Evolutionary conservation across 2,329 filamentous ascomycete genomes (phyloP).

Genomic region (Talaromyces sp.): DNA sequence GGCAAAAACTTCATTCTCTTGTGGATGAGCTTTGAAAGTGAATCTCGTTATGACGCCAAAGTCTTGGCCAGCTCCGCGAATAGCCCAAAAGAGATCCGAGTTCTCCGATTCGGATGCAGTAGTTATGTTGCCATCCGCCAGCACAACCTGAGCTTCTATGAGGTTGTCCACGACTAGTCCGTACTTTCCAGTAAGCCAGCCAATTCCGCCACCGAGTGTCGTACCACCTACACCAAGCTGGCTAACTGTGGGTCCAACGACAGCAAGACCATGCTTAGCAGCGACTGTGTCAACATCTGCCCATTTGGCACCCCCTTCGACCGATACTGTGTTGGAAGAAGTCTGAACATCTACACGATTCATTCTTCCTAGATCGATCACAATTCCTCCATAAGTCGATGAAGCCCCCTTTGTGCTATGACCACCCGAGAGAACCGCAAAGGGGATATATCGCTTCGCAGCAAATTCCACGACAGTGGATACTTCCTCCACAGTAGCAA

Average conservation of each 20-base stretch:
- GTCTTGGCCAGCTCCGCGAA: constrained; percentile 37
- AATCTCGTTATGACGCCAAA: constrained; percentile 42
- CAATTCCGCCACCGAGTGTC: constrained; percentile 40
- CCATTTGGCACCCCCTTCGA: constrained; percentile 57
- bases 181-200: constrained; percentile 48
- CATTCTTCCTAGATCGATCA: constrained; percentile 58
- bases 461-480: constrained; percentile 5
- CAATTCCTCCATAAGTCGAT: constrained; percentile 55
- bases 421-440: constrained; percentile 34
- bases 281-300: constrained; percentile 56
- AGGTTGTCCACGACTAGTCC: constrained; percentile 54
- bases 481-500: constrained; percentile 10
- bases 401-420: constrained; percentile 56
- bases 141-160: constrained; percentile 48
- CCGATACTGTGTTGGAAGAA: constrained; percentile 47
- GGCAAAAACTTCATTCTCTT: constrained; percentile 53
- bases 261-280: constrained; percentile 50
- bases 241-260: constrained; percentile 40
- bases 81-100: constrained; percentile 36
- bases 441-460: constrained; percentile 24
- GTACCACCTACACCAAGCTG: constrained; percentile 42
- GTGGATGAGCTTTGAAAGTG: constrained; percentile 37
- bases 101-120: constrained; percentile 30
- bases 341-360: constrained; percentile 51
- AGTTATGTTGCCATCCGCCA: constrained; percentile 39